phyloP scores from a whole-genome alignment of 371 early-diverging fungal genomes.

The Mortierella sp. region DNA sequence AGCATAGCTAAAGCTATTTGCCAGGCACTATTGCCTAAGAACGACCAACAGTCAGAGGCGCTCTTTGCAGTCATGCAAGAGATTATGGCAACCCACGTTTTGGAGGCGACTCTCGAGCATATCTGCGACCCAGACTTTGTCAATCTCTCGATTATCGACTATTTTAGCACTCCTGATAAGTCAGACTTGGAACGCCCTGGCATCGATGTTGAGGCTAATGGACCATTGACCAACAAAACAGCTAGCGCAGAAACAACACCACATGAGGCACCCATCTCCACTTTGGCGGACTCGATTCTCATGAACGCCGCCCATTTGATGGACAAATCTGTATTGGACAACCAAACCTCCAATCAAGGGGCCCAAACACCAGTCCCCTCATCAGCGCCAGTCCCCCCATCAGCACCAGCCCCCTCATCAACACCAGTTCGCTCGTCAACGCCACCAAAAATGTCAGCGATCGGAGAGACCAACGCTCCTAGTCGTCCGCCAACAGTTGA shows the following conservation, averaged over 20 bases:
- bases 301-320: slow-evolving; percentile 50
- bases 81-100: slow-evolving; percentile 52
- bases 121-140: slow-evolving; percentile 52
- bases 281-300: slow-evolving; percentile 47
- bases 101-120: slow-evolving; percentile 46
- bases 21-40: slow-evolving; percentile 43
- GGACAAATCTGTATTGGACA: slow-evolving; percentile 26
- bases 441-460: not conserved
- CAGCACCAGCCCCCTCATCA: not conserved
- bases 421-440: slow-evolving; percentile 4
- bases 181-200: not conserved
- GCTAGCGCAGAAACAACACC: not conserved
- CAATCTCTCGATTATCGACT: slow-evolving; percentile 50
- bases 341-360: slow-evolving; percentile 12
- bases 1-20: slow-evolving; percentile 50
- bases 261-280: slow-evolving; percentile 34
- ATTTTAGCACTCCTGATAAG: slow-evolving; percentile 25
- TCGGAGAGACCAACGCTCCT: not conserved
- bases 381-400: slow-evolving; percentile 7
- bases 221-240: slow-evolving; percentile 1
- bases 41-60: slow-evolving; percentile 47
- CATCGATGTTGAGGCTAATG: not conserved
- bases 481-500: not conserved
- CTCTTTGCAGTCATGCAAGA: slow-evolving; percentile 56
- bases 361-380: not conserved